These are phyloP conservation scores for Anastatica hierochuntica DNA, from an alignment of 345 rosid species.

Conservation along the genomic window DNA sequence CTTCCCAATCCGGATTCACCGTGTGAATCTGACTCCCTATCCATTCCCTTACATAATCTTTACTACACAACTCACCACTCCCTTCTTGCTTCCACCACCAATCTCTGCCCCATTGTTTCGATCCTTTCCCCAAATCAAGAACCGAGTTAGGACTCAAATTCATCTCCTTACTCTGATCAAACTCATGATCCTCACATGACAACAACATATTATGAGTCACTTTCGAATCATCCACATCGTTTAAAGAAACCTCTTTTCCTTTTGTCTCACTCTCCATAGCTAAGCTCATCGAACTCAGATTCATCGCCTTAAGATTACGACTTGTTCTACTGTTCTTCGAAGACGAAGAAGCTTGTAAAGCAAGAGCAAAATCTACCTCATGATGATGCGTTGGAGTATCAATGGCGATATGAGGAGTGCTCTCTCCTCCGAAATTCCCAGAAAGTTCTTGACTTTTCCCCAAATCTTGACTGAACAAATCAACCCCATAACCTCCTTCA, in stretches of 20 bases:
- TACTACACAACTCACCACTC: constrained; percentile 82
- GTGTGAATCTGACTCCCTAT: constrained; percentile 91
- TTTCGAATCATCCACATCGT: constrained; percentile 48
- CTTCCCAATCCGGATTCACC: constrained; percentile 70
- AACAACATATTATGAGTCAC: too few species aligned
- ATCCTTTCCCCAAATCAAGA: constrained; percentile 33
- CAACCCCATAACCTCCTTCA: constrained; percentile 68
- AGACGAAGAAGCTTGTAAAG: constrained; percentile 89
- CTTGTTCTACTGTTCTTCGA: constrained; percentile 57
- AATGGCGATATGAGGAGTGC: constrained; percentile 33
- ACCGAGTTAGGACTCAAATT: constrained; percentile 31
- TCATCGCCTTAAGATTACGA: constrained; percentile 48
- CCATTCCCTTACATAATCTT: constrained; percentile 97
- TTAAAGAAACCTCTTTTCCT: constrained; percentile 70
- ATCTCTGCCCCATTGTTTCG: constrained; percentile 92
- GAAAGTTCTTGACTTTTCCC: constrained; percentile 76
- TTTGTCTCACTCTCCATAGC: constrained; percentile 43
- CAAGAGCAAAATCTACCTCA: constrained; percentile 90
- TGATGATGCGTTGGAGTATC: constrained; percentile 41
- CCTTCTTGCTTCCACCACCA: constrained; percentile 99
- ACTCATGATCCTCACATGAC: constrained; percentile 29
- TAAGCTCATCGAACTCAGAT: constrained; percentile 40
- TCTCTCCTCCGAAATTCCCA: constrained; percentile 51
- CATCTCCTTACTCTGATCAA: constrained; percentile 56
- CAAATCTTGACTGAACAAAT: constrained; percentile 78